Conservation (phyloP, 305 asterid genomes). For the Fraxinus paxiana region DNA sequence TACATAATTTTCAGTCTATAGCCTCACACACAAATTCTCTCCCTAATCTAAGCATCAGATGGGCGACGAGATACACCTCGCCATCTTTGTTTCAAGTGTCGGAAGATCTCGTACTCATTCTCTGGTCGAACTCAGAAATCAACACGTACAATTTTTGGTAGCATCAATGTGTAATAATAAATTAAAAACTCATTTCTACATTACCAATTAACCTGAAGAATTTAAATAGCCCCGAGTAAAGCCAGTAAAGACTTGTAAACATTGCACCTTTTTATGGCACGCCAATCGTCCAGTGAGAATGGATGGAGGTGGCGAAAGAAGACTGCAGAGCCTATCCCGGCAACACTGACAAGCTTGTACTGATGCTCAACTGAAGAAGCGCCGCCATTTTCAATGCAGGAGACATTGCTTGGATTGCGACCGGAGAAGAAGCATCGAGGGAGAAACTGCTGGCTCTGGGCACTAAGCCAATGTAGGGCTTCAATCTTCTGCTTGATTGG, state of each 20-base stretch:
- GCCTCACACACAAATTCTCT: too few relatives aligned
- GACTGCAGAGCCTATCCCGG: conserved; percentile 88
- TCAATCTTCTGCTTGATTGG: conserved; percentile 64
- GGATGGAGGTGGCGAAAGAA: conserved; percentile 67
- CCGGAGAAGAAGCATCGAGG: conserved; percentile 92
- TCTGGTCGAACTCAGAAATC: background rate
- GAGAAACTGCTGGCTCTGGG: conserved; percentile 46
- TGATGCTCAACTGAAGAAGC: conserved; percentile 22
- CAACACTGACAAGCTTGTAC: conserved; percentile 61
- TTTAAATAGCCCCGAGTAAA: background rate
- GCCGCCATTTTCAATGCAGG: conserved; percentile 26
- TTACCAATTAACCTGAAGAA: background rate
- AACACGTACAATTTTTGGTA: background rate
- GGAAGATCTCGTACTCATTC: background rate
- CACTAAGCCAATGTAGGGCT: conserved; percentile 80
- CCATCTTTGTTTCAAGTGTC: too few relatives aligned
- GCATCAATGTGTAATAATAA: too few relatives aligned
- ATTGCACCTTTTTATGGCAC: conserved; percentile 62
- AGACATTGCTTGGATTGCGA: conserved; percentile 35
- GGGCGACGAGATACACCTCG: too few relatives aligned
- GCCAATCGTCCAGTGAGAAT: conserved; percentile 74
- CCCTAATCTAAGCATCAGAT: too few relatives aligned
- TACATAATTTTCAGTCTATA: background rate
- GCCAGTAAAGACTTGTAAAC: background rate
- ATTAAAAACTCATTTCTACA: conserved; percentile 6